These are phyloP conservation scores for Rubia yunnanensis DNA, from an alignment of 257 asterid genomes.

Conservation along the genomic window DNA sequence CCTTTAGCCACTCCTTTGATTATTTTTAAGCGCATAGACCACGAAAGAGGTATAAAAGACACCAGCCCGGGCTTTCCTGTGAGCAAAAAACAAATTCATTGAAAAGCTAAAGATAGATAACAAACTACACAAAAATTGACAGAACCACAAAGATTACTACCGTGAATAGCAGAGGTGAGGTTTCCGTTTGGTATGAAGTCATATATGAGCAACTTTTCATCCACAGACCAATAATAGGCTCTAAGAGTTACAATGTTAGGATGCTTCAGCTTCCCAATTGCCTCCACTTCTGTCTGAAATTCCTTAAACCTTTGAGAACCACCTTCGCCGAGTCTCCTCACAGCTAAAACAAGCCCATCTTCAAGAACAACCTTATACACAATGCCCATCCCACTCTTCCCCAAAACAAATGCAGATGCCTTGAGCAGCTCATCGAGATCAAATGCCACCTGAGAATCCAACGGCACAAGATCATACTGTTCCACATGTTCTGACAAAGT, in stretches of 20 bases:
- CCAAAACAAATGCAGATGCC: constrained; percentile 89
- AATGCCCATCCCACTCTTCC: constrained; percentile 86
- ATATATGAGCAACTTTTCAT: constrained; percentile 80
- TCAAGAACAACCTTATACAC: constrained; percentile 90
- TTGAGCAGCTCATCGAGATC: constrained; percentile 83
- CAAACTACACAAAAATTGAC: neutral
- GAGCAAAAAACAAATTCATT: neutral
- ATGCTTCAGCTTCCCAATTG: constrained; percentile 84
- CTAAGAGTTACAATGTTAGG: constrained; percentile 60
- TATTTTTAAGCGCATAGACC: constrained; percentile 60
- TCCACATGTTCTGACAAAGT: constrained; percentile 66
- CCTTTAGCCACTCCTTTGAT: constrained; percentile 89
- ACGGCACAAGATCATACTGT: constrained; percentile 59
- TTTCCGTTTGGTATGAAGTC: constrained; percentile 74
- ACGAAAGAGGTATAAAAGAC: constrained; percentile 56
- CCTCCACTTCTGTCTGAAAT: constrained; percentile 81
- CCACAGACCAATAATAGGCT: constrained; percentile 94
- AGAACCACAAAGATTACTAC: too few relatives aligned
- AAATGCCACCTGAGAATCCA: constrained; percentile 63
- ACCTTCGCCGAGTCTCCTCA: constrained; percentile 84
- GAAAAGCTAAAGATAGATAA: neutral
- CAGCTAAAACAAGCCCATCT: constrained; percentile 72
- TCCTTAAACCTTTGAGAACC: constrained; percentile 88
- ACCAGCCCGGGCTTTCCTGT: constrained; percentile 68
- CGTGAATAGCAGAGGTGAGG: constrained; percentile 72